Evolutionary conservation across 139 green algal genomes (phyloP).

Genomic region (Chlamydomonas applanata): DNA sequence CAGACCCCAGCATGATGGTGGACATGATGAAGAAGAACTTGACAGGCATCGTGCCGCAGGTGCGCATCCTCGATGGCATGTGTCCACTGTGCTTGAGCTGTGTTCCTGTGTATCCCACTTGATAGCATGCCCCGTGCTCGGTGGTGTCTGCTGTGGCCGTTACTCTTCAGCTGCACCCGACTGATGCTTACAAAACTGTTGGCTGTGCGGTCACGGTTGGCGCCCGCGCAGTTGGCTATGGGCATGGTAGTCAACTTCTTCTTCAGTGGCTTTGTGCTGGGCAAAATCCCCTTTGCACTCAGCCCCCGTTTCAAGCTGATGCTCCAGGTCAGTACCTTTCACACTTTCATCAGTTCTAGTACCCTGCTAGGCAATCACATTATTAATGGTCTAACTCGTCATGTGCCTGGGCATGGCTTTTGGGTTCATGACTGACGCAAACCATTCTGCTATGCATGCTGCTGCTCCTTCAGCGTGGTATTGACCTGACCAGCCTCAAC

Average conservation of each 20-base stretch:
- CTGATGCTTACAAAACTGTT: no score
- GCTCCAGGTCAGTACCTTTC: conserved; percentile 59
- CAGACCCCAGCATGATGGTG: conserved; percentile 83
- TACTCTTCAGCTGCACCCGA: not conserved
- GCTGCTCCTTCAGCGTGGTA: conserved; percentile 68
- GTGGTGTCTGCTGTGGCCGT: not conserved
- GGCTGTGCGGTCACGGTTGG: not conserved
- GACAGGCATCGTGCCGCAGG: conserved; percentile 75
- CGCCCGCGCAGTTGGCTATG: conserved; percentile 66
- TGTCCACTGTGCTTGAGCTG: not conserved
- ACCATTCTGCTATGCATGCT: not conserved
- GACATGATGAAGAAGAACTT: conserved; percentile 92
- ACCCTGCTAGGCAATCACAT: not conserved
- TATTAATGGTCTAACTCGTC: not conserved
- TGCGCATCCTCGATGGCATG: conserved; percentile 17
- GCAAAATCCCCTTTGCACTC: conserved; percentile 85
- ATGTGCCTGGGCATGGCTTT: not conserved
- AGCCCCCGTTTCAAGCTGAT: conserved; percentile 86
- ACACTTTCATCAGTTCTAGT: not conserved
- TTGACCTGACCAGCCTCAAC: conserved; percentile 85
- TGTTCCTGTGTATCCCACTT: not conserved
- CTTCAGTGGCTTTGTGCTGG: conserved; percentile 87
- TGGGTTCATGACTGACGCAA: no score
- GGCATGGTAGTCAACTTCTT: conserved; percentile 81
- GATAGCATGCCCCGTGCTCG: not conserved